Base-by-base conservation (phyloP, 2,329 filamentous ascomycete genomes). In the Xylaria sp. region DNA sequence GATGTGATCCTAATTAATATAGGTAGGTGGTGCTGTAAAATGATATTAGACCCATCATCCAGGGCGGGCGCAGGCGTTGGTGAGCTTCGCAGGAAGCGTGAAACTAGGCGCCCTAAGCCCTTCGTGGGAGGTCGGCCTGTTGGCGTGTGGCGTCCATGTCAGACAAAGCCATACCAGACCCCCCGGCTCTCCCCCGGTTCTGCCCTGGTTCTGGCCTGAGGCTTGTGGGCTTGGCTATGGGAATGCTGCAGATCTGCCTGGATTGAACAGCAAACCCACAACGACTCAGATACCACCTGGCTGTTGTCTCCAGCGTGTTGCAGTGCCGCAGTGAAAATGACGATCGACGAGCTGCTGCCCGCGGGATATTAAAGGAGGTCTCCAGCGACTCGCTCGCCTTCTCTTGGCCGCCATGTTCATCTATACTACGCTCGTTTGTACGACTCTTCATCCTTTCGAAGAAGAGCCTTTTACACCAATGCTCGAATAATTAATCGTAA, bases 271-370 rank as follows among this genome's bases (percentile, higher is more conserved):
- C 42, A 68, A 63, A 60, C 39, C 63, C 59, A 20, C 60, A 63
- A 47, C 63, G 66, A 62, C 62, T 65, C 49, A 64, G 59, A 61
- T 54, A 50, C 63, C 59, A 60, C 47, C 57, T 61, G 62, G 47
- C 33, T n/a, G 29, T 57, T 33, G 45, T 68, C 61, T 63, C 58
- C 54, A 55, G 66, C 54, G 38, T 20, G 53, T 42, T 44, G 60
- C 53, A 54, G 64, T 47, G 44, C 44, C 58, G 63, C 53, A 62
- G 65, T 63, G 66, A 74, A 71, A 69, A 75, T 75, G 67, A 74
- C 50, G 73, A 75, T 75, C 73, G 72, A 73, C 73, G 67, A 68
- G 61, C 65, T 47, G 56, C 60, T 51, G 67, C 61, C 67, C 44
- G 61, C 20, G 51, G 61, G 60, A 62, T 65, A 67, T 67, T 67